Evolutionary conservation across 345 rosid species (phyloP), one percentile per base, ranked within the genome.

Genomic region (Eucalyptus tenuipes): DNA sequence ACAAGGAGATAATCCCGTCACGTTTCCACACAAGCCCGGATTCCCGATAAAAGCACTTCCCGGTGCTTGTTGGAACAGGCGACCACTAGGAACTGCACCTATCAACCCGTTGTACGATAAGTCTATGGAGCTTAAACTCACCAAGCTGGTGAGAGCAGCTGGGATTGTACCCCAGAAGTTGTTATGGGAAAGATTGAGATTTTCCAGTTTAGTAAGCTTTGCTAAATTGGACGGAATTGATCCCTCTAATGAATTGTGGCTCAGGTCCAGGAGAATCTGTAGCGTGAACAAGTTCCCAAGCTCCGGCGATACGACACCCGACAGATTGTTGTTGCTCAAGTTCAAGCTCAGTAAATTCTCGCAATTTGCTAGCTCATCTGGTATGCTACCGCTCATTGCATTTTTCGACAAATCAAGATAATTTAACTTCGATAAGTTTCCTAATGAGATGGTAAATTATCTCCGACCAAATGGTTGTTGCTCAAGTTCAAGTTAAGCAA

Each of bases 241-340:
- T 79, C 95, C 95, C 3, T 92, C 93, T 86, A 95, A 91, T 22
- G 91, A 92, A 91, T 96, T 96, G 93, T 95, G 91, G 90, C 98
- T 94, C 53, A 96, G 94, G 87, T 95, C 96, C 86, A 96, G 88
- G 50, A 90, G 66, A 88, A 85, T 88, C 91, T 89, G 94, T 91
- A 96, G 53, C 10, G 45, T 24, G 4, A 86, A 31, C 53, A 96
- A 92, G 87, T 91, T 92, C 20, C 95, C 94, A 0, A 96, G 89
- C 90, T 92, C 91, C 2, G 48, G 22, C 45, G 98, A 93, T 57
- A 95, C 92, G 87, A 86, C 88, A 44, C 96, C 95, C 8, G 90
- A 92, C 64, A 96, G 88, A 88, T 85, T 89, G 91, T 96, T 96
- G 91, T 79, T 94, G 88, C 94, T 93, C 92, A 96, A 91, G 89